Evolutionary conservation across 148 eudicot genomes (phyloP).

Genomic region (Rhododendron henanense): DNA sequence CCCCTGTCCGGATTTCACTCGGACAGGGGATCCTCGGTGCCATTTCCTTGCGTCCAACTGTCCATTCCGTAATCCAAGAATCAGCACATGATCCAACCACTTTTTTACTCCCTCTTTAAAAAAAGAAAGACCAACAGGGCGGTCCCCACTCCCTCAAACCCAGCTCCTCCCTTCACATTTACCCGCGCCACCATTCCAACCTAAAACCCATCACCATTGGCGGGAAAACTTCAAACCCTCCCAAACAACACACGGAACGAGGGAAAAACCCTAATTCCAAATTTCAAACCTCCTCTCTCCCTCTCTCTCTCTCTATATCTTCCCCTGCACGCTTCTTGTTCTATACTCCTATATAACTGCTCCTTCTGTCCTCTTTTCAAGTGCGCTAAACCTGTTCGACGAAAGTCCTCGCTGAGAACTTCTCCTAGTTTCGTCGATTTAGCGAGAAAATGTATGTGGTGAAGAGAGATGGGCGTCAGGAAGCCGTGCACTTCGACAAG

Average conservation of each 20-base stretch:
- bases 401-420: constrained; percentile 23
- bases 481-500: constrained; percentile 77
- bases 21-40: too few relatives aligned
- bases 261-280: constrained; percentile 26
- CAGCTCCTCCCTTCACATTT: neutral
- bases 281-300: constrained; percentile 5
- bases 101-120: neutral
- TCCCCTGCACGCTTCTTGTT: neutral
- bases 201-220: constrained; percentile 3
- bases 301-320: neutral
- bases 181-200: constrained; percentile 9
- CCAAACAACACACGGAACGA: neutral
- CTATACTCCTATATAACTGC: neutral
- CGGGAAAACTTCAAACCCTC: constrained; percentile 13
- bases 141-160: constrained; percentile 1
- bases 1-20: too few relatives aligned
- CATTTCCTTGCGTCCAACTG: neutral
- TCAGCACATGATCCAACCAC: constrained; percentile 1
- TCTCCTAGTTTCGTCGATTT: neutral
- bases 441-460: constrained; percentile 63
- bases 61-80: neutral
- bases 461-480: constrained; percentile 87
- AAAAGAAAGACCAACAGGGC: neutral
- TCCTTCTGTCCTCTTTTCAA: neutral
- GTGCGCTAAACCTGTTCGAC: constrained; percentile 24